Evolutionary conservation across 1,284 basidiomycete genomes (phyloP).

Genomic region (Cryptococcus wingfieldii): DNA sequence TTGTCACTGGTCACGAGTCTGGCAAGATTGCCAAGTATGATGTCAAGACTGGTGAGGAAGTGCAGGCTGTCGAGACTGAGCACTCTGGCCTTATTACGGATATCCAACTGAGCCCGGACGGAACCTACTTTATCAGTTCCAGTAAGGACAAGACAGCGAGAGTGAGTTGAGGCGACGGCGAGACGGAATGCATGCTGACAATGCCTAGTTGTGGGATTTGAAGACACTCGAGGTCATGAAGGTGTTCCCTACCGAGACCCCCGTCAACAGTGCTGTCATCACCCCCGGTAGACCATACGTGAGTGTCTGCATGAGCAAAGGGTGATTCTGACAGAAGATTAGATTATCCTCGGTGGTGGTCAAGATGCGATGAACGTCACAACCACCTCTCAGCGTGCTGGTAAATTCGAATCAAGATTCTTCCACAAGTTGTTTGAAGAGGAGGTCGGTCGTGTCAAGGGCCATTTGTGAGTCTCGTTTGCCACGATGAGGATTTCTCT

Average conservation of each 20-base stretch:
- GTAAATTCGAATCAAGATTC: slow-evolving; percentile 97
- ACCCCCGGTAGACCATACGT: slow-evolving; percentile 82
- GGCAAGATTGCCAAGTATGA: slow-evolving; percentile 91
- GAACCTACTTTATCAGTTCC: slow-evolving; percentile 92
- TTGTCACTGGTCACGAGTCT: slow-evolving; percentile 93
- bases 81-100: slow-evolving; percentile 83
- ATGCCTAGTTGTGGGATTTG: slow-evolving; percentile 79
- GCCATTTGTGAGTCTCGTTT: slow-evolving; percentile 57
- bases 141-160: slow-evolving; percentile 95
- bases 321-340: slow-evolving; percentile 3
- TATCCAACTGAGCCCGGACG: slow-evolving; percentile 83
- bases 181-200: not conserved
- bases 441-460: slow-evolving; percentile 94
- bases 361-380: slow-evolving; percentile 98
- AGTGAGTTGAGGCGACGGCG: slow-evolving; percentile 53
- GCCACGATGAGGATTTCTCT: not conserved
- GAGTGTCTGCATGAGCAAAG: slow-evolving; percentile 18
- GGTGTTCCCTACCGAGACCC: slow-evolving; percentile 88
- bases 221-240: slow-evolving; percentile 87
- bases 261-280: slow-evolving; percentile 89
- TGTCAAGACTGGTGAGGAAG: slow-evolving; percentile 80
- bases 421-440: slow-evolving; percentile 99
- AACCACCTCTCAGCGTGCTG: slow-evolving; percentile 86
- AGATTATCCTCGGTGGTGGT: slow-evolving; percentile 89
- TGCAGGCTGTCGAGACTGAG: slow-evolving; percentile 68